Evolutionary conservation across 495 filamentous ascomycete genomes (phyloP).

Genomic region (Trichoderma virens): DNA sequence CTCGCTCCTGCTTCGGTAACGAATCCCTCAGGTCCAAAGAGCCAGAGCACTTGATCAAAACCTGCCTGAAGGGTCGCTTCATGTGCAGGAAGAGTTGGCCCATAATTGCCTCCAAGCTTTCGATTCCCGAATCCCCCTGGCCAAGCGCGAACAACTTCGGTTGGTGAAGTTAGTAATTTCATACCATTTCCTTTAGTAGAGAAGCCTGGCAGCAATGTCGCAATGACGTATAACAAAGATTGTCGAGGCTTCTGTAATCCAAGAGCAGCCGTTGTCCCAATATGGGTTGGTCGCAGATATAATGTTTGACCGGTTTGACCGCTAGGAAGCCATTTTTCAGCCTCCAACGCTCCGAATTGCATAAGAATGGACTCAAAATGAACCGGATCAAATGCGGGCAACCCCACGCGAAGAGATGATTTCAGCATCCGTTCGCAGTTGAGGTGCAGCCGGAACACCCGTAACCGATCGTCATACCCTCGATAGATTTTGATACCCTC

Average conservation of each 20-base stretch:
- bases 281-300: conserved; percentile 75
- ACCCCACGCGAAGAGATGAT: conserved; percentile 65
- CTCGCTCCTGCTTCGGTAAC: conserved; percentile 85
- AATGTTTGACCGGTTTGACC: conserved; percentile 58
- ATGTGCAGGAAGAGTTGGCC: conserved; percentile 68
- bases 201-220: conserved; percentile 60
- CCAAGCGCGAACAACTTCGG: conserved; percentile 81
- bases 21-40: conserved; percentile 64
- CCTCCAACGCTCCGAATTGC: conserved; percentile 61
- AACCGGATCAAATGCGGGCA: conserved; percentile 64
- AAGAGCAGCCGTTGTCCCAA: conserved; percentile 68
- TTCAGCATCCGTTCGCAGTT: conserved; percentile 70
- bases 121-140: conserved; percentile 85
- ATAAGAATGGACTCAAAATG: conserved; percentile 69
- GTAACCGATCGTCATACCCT: conserved; percentile 70
- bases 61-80: conserved; percentile 60
- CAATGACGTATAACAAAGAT: conserved; percentile 76
- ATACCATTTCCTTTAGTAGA: conserved; percentile 52
- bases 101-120: conserved; percentile 90
- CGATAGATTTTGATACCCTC: conserved; percentile 86
- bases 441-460: conserved; percentile 74
- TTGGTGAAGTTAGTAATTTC: conserved; percentile 65
- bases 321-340: conserved; percentile 71
- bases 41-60: conserved; percentile 83
- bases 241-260: conserved; percentile 76